A percentile compares a stretch with the other conserved stretches of the same genome.
phyloP scores from a whole-genome alignment of 371 early-diverging fungal genomes.

The Mortierella sp. region DNA sequence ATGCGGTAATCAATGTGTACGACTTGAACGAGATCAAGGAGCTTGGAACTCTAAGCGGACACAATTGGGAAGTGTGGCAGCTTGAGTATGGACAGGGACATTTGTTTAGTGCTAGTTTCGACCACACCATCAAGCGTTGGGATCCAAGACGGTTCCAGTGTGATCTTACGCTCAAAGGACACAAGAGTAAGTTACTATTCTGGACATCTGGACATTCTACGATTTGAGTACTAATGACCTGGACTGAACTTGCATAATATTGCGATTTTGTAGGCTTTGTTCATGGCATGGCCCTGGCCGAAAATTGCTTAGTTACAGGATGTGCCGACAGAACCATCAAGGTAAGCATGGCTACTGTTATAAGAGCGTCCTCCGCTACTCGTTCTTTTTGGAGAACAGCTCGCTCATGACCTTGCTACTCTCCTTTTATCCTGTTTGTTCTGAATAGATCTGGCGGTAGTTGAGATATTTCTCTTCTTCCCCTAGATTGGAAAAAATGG shows the following conservation, averaged over 20 bases:
- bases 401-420: too few relatives aligned
- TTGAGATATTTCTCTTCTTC: too few relatives aligned
- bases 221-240: too few relatives aligned
- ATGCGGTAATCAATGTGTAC: slow-evolving; percentile 69
- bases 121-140: slow-evolving; percentile 79
- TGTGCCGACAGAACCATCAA: slow-evolving; percentile 76
- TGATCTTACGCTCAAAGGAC: slow-evolving; percentile 69
- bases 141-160: slow-evolving; percentile 65
- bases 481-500: too few relatives aligned
- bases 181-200: slow-evolving; percentile 58
- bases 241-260: neutral
- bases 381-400: too few relatives aligned
- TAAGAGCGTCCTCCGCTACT: too few relatives aligned
- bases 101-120: slow-evolving; percentile 72
- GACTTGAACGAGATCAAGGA: slow-evolving; percentile 57
- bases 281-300: slow-evolving; percentile 65
- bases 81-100: slow-evolving; percentile 61
- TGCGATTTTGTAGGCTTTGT: slow-evolving; percentile 56
- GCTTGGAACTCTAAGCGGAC: slow-evolving; percentile 63
- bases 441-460: neutral
- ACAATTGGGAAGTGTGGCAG: slow-evolving; percentile 81
- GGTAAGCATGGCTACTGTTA: slow-evolving; percentile 12
- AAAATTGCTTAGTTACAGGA: slow-evolving; percentile 64
- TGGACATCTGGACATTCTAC: neutral
- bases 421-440: neutral